Evolutionary conservation across 2,329 filamentous ascomycete genomes (phyloP), one percentile per base, ranked within the genome.

Genomic region (Gyromitra esculenta): DNA sequence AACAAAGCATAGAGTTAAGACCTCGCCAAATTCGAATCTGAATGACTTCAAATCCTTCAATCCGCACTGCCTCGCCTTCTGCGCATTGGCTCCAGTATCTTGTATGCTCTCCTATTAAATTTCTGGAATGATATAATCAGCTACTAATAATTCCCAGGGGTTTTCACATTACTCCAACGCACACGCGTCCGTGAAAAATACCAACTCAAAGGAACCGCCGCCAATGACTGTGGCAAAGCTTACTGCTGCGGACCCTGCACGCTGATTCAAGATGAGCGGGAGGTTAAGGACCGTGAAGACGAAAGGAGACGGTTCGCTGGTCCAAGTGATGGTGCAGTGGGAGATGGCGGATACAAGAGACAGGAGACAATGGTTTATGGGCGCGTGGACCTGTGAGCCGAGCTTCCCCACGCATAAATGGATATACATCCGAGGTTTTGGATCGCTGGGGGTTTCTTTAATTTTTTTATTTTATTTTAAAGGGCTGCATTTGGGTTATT

Each of bases 121-220:
- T 37, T 52, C 25, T 8, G 18, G 52, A 43, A 41, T 18, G 9
- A 31, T 5, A 45, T 45, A 15, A 45, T 45, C 15, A 11, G 1
- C 43, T 39, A 39, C 67, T 78, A 67, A 79, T 18, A 21, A 21
- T 56, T 35, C 21, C n/a, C 18, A 79, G 78, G 80, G 79, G 69
- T 81, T 15, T 80, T 81, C 31, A 81, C 81, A 35, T 79, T 80
- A 71, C 67, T 81, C n/a, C 81, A 81, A 65, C 77, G 81, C 45
- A 79, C 79, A 9, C 76, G 79, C 18, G 77, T 81, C 56, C 77
- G 81, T 11, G 80, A 81, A 21, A 76, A 80, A 39, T 81, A 81
- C 75, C 77, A 79, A 41, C 79, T 81, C 18, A 75, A 80, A 31
- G 81, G 81, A 15, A 78, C 76, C 13, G 37, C 79, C n/a, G 77